phyloP scores from a whole-genome alignment of 2,329 filamentous ascomycete species.

The Paracamarosporium sp. region DNA sequence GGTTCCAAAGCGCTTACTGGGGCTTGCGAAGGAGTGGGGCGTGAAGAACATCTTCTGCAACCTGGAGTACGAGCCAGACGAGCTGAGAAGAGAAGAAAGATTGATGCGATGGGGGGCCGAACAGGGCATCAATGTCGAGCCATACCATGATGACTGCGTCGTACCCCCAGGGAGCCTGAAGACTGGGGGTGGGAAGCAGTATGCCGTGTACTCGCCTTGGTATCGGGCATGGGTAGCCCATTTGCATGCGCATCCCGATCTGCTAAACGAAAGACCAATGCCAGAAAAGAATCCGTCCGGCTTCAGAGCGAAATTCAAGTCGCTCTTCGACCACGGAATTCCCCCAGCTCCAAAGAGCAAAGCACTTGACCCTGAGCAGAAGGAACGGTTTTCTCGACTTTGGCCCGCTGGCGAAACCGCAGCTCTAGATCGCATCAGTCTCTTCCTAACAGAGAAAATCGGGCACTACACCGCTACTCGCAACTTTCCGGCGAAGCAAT shows the following conservation, averaged over 20 bases:
- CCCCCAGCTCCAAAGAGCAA: conserved; percentile 67
- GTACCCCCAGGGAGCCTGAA: conserved; percentile 74
- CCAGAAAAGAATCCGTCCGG: conserved; percentile 63
- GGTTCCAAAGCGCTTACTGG: conserved; percentile 67
- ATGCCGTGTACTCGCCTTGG: conserved; percentile 86
- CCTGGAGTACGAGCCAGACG: conserved; percentile 91
- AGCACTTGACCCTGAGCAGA: conserved; percentile 52
- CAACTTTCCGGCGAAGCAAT: conserved; percentile 51
- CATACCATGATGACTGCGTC: conserved; percentile 81
- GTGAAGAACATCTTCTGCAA: conserved; percentile 81
- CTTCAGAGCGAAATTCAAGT: conserved; percentile 56
- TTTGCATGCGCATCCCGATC: conserved; percentile 71
- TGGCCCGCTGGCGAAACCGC: conserved; percentile 56
- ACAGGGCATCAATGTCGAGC: conserved; percentile 71
- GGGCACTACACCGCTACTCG: conserved; percentile 49
- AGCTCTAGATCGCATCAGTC: conserved; percentile 48
- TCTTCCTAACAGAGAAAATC: conserved; percentile 56
- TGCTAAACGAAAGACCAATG: conserved; percentile 67
- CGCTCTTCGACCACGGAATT: conserved; percentile 39
- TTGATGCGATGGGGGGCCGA: conserved; percentile 68
- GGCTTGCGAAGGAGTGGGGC: conserved; percentile 74
- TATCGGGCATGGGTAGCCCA: conserved; percentile 77
- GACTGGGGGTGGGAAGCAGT: conserved; percentile 76
- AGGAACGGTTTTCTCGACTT: conserved; percentile 46
- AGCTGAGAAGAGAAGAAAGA: conserved; percentile 76